A percentile compares a stretch with the other conserved stretches of the same genome.
phyloP scores from a whole-genome alignment of 331 rosid genomes.

The Malus hybrid region DNA sequence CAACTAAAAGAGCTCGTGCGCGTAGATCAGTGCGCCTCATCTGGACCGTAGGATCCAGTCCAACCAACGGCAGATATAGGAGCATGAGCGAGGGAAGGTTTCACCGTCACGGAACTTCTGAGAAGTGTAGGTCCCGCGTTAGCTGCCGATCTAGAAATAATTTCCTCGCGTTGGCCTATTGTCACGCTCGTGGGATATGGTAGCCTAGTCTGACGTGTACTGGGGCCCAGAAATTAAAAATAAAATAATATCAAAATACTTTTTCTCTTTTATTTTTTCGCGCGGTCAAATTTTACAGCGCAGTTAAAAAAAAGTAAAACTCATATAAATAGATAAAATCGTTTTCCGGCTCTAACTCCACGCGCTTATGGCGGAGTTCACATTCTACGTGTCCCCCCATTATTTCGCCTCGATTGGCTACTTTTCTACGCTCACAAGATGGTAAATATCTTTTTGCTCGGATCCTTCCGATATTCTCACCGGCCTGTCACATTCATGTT shows the following conservation, averaged over 20 bases:
- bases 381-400: conserved; percentile 32
- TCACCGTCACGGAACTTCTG: conserved; percentile 94
- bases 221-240: conserved; percentile 10
- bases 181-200: conserved; percentile 82
- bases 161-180: conserved; percentile 71
- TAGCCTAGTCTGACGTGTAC: conserved; percentile 42
- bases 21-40: conserved; percentile 16
- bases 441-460: conserved; percentile 39
- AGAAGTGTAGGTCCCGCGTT: conserved; percentile 64
- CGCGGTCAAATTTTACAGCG: conserved; percentile 24
- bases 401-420: conserved; percentile 30
- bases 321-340: neutral
- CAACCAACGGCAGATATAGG: conserved; percentile 26
- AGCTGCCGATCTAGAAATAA: conserved; percentile 70
- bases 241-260: neutral
- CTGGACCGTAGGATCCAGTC: conserved; percentile 15
- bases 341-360: conserved; percentile 28
- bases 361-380: conserved; percentile 25
- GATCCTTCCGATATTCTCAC: conserved; percentile 13
- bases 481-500: neutral
- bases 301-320: conserved; percentile 10
- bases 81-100: conserved; percentile 25
- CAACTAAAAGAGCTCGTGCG: conserved; percentile 29
- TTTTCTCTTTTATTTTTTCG: neutral
- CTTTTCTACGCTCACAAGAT: conserved; percentile 27